These are phyloP conservation scores for Jacaranda copaia DNA, from an alignment of 257 asterid species.

Conservation along the genomic window DNA sequence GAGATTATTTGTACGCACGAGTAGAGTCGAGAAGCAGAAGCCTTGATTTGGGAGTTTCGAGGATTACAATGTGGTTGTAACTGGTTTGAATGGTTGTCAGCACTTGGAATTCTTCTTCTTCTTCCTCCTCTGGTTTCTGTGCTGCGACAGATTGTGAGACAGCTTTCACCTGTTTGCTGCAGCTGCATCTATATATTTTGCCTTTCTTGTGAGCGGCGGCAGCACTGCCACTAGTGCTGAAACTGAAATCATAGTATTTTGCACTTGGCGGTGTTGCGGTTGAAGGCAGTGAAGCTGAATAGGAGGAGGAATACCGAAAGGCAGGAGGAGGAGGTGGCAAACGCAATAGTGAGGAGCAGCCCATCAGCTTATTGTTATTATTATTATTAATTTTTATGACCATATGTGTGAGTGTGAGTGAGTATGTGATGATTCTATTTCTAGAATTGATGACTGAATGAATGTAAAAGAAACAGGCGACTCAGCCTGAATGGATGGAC, in stretches of 20 bases:
- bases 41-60: constrained; percentile 64
- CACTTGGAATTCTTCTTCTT: constrained; percentile 51
- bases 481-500: too few relatives aligned
- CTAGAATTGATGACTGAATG: not conserved
- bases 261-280: constrained; percentile 2
- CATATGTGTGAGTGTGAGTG: not conserved
- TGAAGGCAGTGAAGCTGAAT: not conserved
- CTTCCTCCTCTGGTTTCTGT: constrained; percentile 20
- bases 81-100: constrained; percentile 52
- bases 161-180: constrained; percentile 28
- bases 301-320: not conserved
- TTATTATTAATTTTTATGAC: not conserved
- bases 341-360: constrained; percentile 23
- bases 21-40: constrained; percentile 75
- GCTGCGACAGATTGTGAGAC: constrained; percentile 21
- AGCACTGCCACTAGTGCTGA: not conserved
- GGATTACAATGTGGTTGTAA: constrained; percentile 62
- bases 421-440: not conserved
- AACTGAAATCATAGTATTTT: not conserved
- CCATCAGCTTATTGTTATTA: not conserved
- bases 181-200: not conserved
- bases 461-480: not conserved
- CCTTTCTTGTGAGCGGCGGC: not conserved
- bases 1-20: constrained; percentile 40
- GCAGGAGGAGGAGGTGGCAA: not conserved